Evolutionary conservation across 2,329 filamentous ascomycete genomes (phyloP).

Genomic region (Nemania sp.): DNA sequence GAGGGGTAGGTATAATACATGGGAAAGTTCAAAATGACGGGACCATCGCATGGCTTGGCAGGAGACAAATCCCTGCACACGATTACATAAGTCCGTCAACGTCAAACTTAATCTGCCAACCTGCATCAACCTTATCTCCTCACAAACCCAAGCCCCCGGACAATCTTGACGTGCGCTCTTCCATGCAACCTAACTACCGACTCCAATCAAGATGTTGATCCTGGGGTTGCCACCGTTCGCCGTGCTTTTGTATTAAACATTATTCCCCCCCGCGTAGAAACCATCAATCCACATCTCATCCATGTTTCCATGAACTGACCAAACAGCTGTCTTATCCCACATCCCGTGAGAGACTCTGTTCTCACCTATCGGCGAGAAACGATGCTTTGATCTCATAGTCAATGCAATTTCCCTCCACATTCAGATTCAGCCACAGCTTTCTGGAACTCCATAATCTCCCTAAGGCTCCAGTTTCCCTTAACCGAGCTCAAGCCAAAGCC

Average conservation of each 20-base stretch:
- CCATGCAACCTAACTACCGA: background rate
- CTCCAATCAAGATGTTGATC: background rate
- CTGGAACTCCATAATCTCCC: conserved; percentile 27
- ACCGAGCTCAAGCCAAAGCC: background rate
- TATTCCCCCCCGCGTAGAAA: background rate
- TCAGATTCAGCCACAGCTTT: background rate
- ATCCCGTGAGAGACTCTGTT: background rate
- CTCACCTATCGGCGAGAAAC: background rate
- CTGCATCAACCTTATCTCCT: background rate
- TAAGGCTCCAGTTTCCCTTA: conserved; percentile 32
- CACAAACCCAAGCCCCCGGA: too few species aligned
- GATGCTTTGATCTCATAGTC: background rate
- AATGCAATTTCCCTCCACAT: background rate
- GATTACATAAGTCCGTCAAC: conserved; percentile 30
- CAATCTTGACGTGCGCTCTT: background rate
- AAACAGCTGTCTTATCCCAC: background rate
- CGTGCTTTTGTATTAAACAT: background rate
- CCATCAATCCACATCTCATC: background rate
- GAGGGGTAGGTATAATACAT: background rate
- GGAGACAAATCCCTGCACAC: conserved; percentile 13
- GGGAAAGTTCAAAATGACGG: conserved; percentile 13
- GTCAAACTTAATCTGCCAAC: background rate
- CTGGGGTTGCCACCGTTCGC: background rate
- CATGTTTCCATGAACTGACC: background rate
- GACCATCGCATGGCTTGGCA: conserved; percentile 35